Conservation (phyloP, 1,284 basidiomycete species). For the Amylostereum chailletii region DNA sequence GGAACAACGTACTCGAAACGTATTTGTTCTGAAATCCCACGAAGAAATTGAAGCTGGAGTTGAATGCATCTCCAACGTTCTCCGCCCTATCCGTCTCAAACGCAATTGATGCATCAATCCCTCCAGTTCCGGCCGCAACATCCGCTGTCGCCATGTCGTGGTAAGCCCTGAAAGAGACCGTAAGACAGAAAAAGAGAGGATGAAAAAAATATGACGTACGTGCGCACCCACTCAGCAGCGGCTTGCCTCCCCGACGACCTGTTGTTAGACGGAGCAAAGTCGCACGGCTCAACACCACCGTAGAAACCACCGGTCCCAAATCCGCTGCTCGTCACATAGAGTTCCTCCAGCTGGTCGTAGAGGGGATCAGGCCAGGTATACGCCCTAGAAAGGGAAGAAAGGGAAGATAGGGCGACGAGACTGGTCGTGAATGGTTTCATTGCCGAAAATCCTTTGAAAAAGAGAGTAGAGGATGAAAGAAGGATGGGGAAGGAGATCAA, state of each 20-base stretch:
- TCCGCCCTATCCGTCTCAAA: conserved; percentile 17
- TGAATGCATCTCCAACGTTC: conserved; percentile 18
- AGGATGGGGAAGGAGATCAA: no score
- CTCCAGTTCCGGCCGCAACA: conserved; percentile 17
- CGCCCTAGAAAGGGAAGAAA: no score
- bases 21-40: conserved; percentile 5
- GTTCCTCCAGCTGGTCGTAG: no score
- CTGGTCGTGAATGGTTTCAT: no score
- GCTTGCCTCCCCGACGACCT: conserved; percentile 10
- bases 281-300: conserved; percentile 10
- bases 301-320: no score
- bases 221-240: conserved; percentile 13
- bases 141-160: conserved; percentile 21
- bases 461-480: no score
- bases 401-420: no score
- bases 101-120: conserved; percentile 19
- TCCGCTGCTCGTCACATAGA: no score
- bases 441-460: no score
- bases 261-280: conserved; percentile 4
- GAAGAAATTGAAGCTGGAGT: conserved; percentile 11
- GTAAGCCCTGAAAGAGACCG: conserved; percentile 6
- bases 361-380: no score
- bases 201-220: conserved; percentile 13
- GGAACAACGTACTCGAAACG: no score
- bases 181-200: neutral